phyloP scores from a whole-genome alignment of 2,329 filamentous ascomycete species.

The Penicillium sp. region DNA sequence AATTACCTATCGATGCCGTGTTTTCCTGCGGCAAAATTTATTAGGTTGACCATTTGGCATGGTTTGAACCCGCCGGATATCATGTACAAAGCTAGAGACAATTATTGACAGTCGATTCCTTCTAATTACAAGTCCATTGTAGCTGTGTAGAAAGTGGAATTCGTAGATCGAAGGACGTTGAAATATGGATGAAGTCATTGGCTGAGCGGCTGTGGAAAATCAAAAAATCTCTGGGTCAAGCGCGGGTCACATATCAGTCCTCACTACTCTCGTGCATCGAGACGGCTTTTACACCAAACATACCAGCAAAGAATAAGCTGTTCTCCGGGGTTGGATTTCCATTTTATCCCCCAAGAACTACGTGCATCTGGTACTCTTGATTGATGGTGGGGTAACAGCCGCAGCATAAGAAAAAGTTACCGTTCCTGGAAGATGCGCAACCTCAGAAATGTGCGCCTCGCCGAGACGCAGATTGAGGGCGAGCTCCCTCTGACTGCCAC shows the following conservation, averaged over 20 bases:
- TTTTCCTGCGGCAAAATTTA: constrained; percentile 20
- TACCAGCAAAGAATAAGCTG: neutral
- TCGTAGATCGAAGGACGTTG: constrained; percentile 26
- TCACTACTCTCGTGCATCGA: constrained; percentile 12
- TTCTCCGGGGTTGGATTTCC: neutral
- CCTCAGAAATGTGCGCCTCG: constrained; percentile 74
- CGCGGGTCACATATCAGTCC: constrained; percentile 29
- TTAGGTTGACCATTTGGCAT: constrained; percentile 23
- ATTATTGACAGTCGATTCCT: constrained; percentile 27
- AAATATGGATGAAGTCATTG: constrained; percentile 49
- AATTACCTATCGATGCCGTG: constrained; percentile 19
- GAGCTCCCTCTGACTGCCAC: constrained; percentile 70
- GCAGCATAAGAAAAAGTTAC: constrained; percentile 26
- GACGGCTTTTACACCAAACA: neutral
- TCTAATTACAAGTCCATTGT: constrained; percentile 12
- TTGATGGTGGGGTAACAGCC: constrained; percentile 40
- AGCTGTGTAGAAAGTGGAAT: constrained; percentile 20
- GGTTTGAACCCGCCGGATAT: constrained; percentile 32
- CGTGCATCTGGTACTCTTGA: constrained; percentile 11
- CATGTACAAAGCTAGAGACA: constrained; percentile 45
- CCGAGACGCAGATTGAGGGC: constrained; percentile 62
- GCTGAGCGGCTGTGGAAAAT: constrained; percentile 41
- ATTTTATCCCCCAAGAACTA: neutral
- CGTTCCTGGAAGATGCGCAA: constrained; percentile 71
- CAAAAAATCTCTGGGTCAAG: constrained; percentile 38